These are phyloP conservation scores for Sclerotinia minor DNA, from an alignment of 2,329 filamentous ascomycete genomes.

Conservation along the genomic window DNA sequence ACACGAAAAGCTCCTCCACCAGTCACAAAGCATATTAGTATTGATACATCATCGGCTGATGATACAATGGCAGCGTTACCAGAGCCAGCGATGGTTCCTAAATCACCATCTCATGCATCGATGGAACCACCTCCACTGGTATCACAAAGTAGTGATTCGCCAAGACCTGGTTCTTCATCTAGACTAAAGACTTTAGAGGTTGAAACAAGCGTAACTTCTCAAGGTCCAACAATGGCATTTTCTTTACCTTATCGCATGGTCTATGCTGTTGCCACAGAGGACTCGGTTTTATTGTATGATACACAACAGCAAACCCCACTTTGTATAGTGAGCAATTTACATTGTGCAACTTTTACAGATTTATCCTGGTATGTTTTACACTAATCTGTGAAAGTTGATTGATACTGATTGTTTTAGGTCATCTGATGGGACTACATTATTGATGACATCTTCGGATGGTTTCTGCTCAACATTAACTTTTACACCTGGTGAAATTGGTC, in stretches of 20 bases:
- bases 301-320: slow-evolving; percentile 94
- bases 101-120: slow-evolving; percentile 57
- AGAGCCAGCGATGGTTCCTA: slow-evolving; percentile 65
- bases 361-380: slow-evolving; percentile 75
- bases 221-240: slow-evolving; percentile 71
- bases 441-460: slow-evolving; percentile 97
- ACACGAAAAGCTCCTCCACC: slow-evolving; percentile 66
- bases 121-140: slow-evolving; percentile 79
- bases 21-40: slow-evolving; percentile 87
- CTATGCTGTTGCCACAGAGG: slow-evolving; percentile 95
- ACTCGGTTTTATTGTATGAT: slow-evolving; percentile 92
- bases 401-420: slow-evolving; percentile 54
- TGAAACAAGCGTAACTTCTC: slow-evolving; percentile 52
- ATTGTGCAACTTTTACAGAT: slow-evolving; percentile 97
- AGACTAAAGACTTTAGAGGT: slow-evolving; percentile 42
- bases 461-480: slow-evolving; percentile 95
- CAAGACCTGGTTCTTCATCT: slow-evolving; percentile 47
- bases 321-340: slow-evolving; percentile 93
- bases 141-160: slow-evolving; percentile 50
- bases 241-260: slow-evolving; percentile 88
- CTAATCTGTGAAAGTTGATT: slow-evolving; percentile 1
- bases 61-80: slow-evolving; percentile 81
- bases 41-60: slow-evolving; percentile 87
- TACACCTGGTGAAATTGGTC: slow-evolving; percentile 77
- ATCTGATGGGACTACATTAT: slow-evolving; percentile 71